A percentile compares a stretch with the other conserved stretches of the same genome.
Conservation (phyloP, 2,329 filamentous ascomycete species). For the Botryotinia convoluta region DNA sequence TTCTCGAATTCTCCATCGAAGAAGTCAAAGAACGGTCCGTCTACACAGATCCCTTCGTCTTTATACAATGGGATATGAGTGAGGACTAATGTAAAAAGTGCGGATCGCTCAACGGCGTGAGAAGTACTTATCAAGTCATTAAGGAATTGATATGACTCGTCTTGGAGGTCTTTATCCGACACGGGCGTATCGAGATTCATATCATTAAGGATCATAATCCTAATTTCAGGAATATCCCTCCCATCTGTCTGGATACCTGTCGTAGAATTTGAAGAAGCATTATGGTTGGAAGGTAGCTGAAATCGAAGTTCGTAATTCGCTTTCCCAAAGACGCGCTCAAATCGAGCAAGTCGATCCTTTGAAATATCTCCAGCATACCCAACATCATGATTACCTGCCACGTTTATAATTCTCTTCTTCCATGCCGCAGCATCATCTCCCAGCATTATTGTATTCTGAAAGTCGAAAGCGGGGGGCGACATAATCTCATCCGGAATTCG, state of each 20-base stretch:
- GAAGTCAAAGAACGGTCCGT: slow-evolving; percentile 80
- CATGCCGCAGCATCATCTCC: slow-evolving; percentile 55
- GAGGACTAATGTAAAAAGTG: slow-evolving; percentile 76
- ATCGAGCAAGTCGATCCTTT: slow-evolving; percentile 69
- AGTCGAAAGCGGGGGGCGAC: slow-evolving; percentile 45
- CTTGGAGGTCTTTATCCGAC: slow-evolving; percentile 62
- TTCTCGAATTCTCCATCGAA: slow-evolving; percentile 62
- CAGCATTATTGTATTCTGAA: slow-evolving; percentile 34
- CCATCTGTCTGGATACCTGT: slow-evolving; percentile 46
- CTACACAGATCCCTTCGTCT: slow-evolving; percentile 74
- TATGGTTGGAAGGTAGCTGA: slow-evolving; percentile 48
- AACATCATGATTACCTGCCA: slow-evolving; percentile 94
- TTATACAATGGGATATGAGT: slow-evolving; percentile 95
- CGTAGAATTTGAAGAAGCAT: slow-evolving; percentile 30
- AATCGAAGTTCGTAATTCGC: slow-evolving; percentile 88
- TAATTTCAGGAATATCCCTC: slow-evolving; percentile 63
- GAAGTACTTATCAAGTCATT: slow-evolving; percentile 65
- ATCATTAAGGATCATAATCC: slow-evolving; percentile 83
- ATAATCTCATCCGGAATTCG: slow-evolving; percentile 59
- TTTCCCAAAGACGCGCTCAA: slow-evolving; percentile 81
- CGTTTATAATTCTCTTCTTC: slow-evolving; percentile 78
- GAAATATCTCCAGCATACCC: slow-evolving; percentile 93
- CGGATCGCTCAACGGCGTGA: slow-evolving; percentile 57
- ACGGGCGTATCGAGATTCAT: slow-evolving; percentile 92
- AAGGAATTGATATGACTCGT: slow-evolving; percentile 74